Evolutionary conservation across 129 eudicot species (phyloP).

Genomic region (Ambrosia trifida): DNA sequence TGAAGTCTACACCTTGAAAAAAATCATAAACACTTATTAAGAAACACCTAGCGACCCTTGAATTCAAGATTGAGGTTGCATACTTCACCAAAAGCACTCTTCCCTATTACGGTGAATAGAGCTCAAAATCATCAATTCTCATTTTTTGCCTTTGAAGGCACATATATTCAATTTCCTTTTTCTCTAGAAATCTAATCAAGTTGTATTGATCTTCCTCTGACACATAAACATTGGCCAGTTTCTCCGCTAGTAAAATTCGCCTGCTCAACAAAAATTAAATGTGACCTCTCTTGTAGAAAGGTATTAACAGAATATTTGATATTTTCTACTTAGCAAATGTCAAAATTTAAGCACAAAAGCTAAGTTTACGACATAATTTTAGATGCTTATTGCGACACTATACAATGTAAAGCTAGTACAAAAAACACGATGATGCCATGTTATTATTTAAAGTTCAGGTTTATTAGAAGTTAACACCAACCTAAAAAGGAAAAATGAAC

Average conservation of each 20-base stretch:
- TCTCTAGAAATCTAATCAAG: conserved; percentile 76
- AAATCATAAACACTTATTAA: too few relatives aligned
- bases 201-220: conserved; percentile 95
- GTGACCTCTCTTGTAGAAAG: conserved; percentile 20
- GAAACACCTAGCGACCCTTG: too few relatives aligned
- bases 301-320: too few relatives aligned
- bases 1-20: too few relatives aligned
- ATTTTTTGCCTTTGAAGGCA: conserved; percentile 96
- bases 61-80: too few relatives aligned
- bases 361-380: not conserved
- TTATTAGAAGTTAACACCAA: too few relatives aligned
- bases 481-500: too few relatives aligned
- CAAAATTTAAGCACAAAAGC: too few relatives aligned
- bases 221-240: conserved; percentile 90
- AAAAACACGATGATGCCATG: too few relatives aligned
- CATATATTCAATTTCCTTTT: conserved; percentile 95
- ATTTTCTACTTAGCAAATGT: too few relatives aligned
- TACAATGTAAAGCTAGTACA: too few relatives aligned
- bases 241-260: conserved; percentile 71
- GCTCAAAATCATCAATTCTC: conserved; percentile 96
- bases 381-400: not conserved
- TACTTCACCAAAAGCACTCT: conserved; percentile 98
- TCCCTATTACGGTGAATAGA: conserved; percentile 87
- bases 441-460: too few relatives aligned
- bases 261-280: conserved; percentile 36